Evolutionary conservation across 176 grass and related monocot genomes (phyloP), one percentile per base, ranked within the genome.

Genomic region (Hyparrhenia diplandra): DNA sequence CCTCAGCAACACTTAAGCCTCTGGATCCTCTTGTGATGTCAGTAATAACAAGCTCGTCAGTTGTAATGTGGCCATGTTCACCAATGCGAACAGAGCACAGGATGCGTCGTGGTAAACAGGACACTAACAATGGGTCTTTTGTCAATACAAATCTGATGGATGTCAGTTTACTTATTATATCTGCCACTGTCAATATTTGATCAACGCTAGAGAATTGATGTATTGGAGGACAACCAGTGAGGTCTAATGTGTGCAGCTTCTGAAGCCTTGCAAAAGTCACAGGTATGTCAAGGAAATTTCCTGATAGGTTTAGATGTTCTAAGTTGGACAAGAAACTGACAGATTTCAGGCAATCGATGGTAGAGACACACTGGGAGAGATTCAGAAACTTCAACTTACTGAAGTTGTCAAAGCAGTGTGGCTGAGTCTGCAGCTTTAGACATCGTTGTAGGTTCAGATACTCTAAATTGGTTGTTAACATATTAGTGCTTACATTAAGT

Each of bases 281-380:
- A 49, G 74, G 83, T 62, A 78, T 61, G 9, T 37, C 39, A 59
- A 77, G 28, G 30, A 45, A 7, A 36, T 17, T 78, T 21, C 77
- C 52, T 13, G 83, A 71, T 28, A 85, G 41, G 28, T 85, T 63
- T 31, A 85, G 39, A 71, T 85, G 78, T 70, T 85, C 83, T 6
- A 85, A 32, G 11, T 71, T 78, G 51, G 32, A 77, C 39, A 78
- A 71, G 65, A 39, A 35, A 5, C 64, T 41, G 49, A 85, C 51
- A 85, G 52, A 78, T 14, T 60, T 2, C 18, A 71, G 9, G 46
- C 3, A 77, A 35, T 78, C 39, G 35, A 8, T 34, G 27, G 13
- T 70, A 71, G 21, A 20, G 37, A 13, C 14, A 65, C 83, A 49
- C 20, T 34, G 65, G 34, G 83, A 85, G 30, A 85, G 74, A 78